Evolutionary conservation across 345 rosid species (phyloP).

Genomic region (Abelmoschus esculentus): DNA sequence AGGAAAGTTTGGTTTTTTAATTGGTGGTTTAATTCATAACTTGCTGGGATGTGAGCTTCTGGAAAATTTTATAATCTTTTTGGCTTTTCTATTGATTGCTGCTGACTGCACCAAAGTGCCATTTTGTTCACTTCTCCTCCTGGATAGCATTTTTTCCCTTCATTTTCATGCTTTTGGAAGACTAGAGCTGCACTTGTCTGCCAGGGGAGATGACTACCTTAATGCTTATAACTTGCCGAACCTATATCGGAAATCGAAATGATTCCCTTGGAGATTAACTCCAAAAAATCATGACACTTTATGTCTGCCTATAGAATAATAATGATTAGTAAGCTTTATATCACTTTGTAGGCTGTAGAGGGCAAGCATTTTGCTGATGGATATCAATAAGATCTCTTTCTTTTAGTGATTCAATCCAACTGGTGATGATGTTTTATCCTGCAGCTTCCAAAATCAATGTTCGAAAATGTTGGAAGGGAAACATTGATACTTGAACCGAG

Average conservation of each 20-base stretch:
- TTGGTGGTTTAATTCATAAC: background rate
- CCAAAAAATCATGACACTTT: background rate
- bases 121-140: background rate
- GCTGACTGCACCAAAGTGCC: no score
- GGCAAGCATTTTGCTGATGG: background rate
- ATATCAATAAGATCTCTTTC: no score
- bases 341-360: background rate
- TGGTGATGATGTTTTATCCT: no score
- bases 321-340: background rate
- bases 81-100: background rate
- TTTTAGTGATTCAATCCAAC: no score
- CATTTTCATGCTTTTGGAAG: no score
- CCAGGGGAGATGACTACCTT: background rate
- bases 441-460: no score
- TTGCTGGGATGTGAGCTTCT: background rate
- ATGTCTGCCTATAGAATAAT: background rate
- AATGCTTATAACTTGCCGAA: background rate
- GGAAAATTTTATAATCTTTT: background rate
- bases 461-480: background rate
- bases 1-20: background rate
- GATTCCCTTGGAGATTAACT: background rate
- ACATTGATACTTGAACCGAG: background rate
- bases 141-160: no score
- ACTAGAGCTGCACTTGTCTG: background rate
- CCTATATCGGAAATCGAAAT: background rate